These are phyloP conservation scores for Rhynchosporium graminicola DNA, from an alignment of 2,329 filamentous ascomycete species.

Conservation along the genomic window DNA sequence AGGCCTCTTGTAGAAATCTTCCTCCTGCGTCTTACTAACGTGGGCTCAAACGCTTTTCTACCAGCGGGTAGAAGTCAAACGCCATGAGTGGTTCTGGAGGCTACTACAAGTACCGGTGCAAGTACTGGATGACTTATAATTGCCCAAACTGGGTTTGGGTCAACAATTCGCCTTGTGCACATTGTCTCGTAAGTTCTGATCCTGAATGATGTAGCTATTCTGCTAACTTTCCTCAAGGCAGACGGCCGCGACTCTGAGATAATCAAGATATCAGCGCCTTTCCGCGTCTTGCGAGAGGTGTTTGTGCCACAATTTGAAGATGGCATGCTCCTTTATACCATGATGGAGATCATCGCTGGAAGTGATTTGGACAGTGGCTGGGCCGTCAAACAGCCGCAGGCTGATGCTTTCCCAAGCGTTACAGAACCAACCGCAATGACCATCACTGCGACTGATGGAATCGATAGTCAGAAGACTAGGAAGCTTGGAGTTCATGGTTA, in stretches of 20 bases:
- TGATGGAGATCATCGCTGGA: constrained; percentile 48
- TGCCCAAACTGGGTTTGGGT: constrained; percentile 58
- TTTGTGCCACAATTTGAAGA: constrained; percentile 49
- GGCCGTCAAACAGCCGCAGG: constrained; percentile 34
- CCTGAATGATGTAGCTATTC: neutral
- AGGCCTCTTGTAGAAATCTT: constrained; percentile 12
- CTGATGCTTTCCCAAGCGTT: constrained; percentile 28
- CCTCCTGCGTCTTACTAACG: constrained; percentile 28
- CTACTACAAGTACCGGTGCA: constrained; percentile 56
- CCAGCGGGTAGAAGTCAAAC: constrained; percentile 37
- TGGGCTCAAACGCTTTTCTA: constrained; percentile 36
- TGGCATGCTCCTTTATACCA: constrained; percentile 49
- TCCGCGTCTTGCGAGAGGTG: constrained; percentile 44
- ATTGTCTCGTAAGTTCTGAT: constrained; percentile 49
- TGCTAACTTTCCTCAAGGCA: constrained; percentile 43
- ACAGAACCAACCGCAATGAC: constrained; percentile 30
- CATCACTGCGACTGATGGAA: constrained; percentile 27
- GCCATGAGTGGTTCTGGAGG: constrained; percentile 40
- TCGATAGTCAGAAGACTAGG: constrained; percentile 24
- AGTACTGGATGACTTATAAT: constrained; percentile 54
- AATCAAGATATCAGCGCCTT: constrained; percentile 31
- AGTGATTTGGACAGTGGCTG: constrained; percentile 38
- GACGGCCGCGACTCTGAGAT: constrained; percentile 51
- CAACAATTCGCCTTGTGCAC: constrained; percentile 51
- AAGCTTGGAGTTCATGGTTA: constrained; percentile 23